phyloP scores from a whole-genome alignment of 129 eudicot species.

The Gnaphalium uliginosum region DNA sequence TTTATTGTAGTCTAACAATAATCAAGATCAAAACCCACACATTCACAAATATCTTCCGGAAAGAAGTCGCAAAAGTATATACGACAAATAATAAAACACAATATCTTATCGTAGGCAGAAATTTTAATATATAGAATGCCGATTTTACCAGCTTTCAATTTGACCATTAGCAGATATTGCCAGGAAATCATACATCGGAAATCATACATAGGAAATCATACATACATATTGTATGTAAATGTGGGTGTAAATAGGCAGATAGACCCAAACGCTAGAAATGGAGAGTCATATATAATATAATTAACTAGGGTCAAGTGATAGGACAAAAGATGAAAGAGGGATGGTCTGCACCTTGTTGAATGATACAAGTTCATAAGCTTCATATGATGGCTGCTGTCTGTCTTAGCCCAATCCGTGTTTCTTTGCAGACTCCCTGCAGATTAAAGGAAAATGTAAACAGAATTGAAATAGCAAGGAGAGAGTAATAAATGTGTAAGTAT shows the following conservation, averaged over 20 bases:
- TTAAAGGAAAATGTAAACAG: slow-evolving; percentile 18
- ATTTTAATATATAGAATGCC: not conserved
- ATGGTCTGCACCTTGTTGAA: slow-evolving; percentile 43
- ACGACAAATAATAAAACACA: slow-evolving; percentile 3
- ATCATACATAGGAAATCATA: slow-evolving; percentile 3
- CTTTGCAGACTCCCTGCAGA: slow-evolving; percentile 61
- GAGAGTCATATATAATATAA: not conserved
- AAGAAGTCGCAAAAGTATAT: slow-evolving; percentile 10
- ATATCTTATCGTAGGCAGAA: not conserved
- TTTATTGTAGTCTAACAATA: slow-evolving; percentile 17
- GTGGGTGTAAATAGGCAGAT: slow-evolving; percentile 1
- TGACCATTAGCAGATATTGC: not conserved
- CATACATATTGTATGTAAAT: not conserved
- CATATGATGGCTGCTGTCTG: slow-evolving; percentile 35
- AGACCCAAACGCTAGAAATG: slow-evolving; percentile 3
- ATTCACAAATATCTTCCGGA: slow-evolving; percentile 2
- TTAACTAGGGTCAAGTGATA: not conserved
- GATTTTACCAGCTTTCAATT: slow-evolving; percentile 18
- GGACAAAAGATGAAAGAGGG: not conserved
- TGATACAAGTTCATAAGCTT: slow-evolving; percentile 44
- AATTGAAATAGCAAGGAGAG: slow-evolving; percentile 17
- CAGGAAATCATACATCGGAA: not conserved
- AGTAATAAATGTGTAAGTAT: slow-evolving; percentile 17
- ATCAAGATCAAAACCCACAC: slow-evolving; percentile 11
- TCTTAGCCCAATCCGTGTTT: slow-evolving; percentile 36